Conservation (phyloP, 495 filamentous ascomycete genomes). For the Neurospora pannonica region DNA sequence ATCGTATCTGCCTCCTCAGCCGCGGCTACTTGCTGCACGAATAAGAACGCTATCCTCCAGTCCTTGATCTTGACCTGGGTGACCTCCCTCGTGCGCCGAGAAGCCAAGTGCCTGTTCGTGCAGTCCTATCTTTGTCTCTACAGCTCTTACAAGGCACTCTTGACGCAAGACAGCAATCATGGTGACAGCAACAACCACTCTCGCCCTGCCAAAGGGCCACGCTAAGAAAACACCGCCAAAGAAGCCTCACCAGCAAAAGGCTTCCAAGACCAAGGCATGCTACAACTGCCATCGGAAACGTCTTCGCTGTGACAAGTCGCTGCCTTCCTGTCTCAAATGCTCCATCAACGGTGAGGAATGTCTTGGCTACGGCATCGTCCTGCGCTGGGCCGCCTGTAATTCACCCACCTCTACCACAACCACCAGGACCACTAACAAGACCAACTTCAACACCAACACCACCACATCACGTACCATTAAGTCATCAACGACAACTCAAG, state of each 20-base stretch:
- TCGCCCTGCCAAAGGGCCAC: background rate
- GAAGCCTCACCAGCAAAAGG: background rate
- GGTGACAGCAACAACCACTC: background rate
- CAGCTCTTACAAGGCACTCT: background rate
- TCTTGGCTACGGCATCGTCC: conserved; percentile 33
- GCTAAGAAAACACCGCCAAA: background rate
- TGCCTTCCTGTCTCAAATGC: conserved; percentile 40
- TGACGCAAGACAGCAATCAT: background rate
- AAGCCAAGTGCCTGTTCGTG: background rate
- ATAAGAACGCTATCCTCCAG: background rate
- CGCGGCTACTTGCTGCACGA: background rate
- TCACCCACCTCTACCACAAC: background rate
- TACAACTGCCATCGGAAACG: conserved; percentile 39
- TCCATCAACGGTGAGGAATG: conserved; percentile 37
- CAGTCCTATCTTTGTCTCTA: background rate
- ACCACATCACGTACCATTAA: background rate
- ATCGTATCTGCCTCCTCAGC: background rate
- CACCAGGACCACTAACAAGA: background rate
- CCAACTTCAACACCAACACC: background rate
- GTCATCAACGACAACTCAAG: background rate
- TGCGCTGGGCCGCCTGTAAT: conserved; percentile 25
- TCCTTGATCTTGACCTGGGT: background rate
- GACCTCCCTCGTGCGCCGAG: background rate
- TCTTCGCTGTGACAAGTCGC: conserved; percentile 44
- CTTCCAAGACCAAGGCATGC: conserved; percentile 8